Conservation (phyloP, 1,284 basidiomycete genomes). For the Cyathus olla region DNA sequence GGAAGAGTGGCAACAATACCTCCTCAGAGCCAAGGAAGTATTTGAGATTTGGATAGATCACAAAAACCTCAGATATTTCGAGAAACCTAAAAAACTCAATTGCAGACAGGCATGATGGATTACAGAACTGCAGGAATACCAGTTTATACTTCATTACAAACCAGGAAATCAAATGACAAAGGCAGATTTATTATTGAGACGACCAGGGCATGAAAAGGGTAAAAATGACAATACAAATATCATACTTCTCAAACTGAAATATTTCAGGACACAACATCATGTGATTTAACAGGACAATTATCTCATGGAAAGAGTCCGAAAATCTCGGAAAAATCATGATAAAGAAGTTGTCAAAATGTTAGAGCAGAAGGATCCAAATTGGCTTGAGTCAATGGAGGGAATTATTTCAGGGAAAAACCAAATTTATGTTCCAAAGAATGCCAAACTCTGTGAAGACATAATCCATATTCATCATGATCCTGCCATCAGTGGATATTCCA, state of each 20-base stretch:
- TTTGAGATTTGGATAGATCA: conserved; percentile 53
- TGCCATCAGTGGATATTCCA: no score
- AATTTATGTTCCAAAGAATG: no score
- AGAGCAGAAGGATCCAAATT: no score
- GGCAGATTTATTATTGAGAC: conserved; percentile 52
- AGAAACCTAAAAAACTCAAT: conserved; percentile 41
- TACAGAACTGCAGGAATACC: no score
- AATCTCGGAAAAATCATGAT: no score
- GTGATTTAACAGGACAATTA: conserved; percentile 9
- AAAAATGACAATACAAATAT: conserved; percentile 41
- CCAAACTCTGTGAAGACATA: no score
- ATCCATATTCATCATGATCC: no score
- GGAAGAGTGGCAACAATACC: conserved; percentile 49
- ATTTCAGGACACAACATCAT: conserved; percentile 7
- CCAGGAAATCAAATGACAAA: conserved; percentile 44
- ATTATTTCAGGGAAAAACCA: no score
- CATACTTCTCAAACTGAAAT: conserved; percentile 31
- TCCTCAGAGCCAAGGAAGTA: conserved; percentile 26
- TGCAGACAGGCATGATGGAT: no score
- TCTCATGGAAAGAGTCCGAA: conserved; percentile 10
- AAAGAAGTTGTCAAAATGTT: no score
- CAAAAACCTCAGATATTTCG: conserved; percentile 54
- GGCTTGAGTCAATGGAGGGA: no score
- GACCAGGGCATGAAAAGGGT: conserved; percentile 43
- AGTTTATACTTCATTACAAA: no score